These are phyloP conservation scores for Tetrahymena malaccensis DNA, from an alignment of 73 alveolate species.

Conservation along the genomic window DNA sequence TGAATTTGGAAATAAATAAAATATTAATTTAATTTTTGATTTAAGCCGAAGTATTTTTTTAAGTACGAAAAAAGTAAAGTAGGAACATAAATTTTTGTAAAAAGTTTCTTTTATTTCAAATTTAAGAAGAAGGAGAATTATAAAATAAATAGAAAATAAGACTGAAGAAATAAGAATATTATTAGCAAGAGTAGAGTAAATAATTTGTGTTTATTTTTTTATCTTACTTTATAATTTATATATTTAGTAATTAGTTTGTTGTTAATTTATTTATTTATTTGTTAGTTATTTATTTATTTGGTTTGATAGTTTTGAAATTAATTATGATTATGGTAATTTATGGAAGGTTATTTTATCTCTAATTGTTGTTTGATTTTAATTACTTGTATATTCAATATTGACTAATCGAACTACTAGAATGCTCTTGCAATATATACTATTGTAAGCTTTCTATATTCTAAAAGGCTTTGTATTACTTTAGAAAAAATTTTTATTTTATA, in stretches of 20 bases:
- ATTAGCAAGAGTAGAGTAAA: not conserved
- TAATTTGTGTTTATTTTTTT: too few species aligned
- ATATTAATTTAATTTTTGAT: too few species aligned
- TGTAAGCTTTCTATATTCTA: not conserved
- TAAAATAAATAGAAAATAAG: not conserved
- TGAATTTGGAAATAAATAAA: too few species aligned
- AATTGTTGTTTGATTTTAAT: too few species aligned
- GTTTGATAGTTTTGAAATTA: not conserved
- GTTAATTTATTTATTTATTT: too few species aligned
- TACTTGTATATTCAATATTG: not conserved
- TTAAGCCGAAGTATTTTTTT: too few species aligned
- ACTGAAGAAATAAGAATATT: not conserved
- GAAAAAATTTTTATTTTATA: not conserved
- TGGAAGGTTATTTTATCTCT: too few species aligned
- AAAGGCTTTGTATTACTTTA: not conserved
- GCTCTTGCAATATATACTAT: not conserved
- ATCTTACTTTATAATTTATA: not conserved
- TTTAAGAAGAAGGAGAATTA: not conserved
- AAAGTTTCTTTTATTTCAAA: not conserved
- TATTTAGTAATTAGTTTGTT: not conserved
- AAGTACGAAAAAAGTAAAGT: too few species aligned
- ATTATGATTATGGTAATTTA: not conserved
- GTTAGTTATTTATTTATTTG: too few species aligned
- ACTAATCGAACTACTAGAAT: not conserved
- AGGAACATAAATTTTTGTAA: too few species aligned